A percentile compares a stretch with the other conserved stretches of the same genome.
phyloP scores from a whole-genome alignment of 2,329 filamentous ascomycete species.

The Hirsutella thompsonii region DNA sequence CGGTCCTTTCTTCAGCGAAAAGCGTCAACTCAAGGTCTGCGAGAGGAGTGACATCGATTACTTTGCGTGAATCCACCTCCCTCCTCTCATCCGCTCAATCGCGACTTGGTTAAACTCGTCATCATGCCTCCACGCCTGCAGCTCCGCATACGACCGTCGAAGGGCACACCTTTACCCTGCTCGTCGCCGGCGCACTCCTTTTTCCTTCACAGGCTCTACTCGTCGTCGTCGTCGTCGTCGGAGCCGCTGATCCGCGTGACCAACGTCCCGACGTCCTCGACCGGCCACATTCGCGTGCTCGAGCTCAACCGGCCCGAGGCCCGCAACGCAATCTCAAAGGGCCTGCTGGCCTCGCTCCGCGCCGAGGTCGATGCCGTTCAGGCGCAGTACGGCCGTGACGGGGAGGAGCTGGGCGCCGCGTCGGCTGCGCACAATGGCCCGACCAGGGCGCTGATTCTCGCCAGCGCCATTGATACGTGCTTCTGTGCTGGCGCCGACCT shows the following conservation, averaged over 20 bases:
- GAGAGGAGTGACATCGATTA: too few relatives aligned
- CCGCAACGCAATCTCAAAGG: slow-evolving; percentile 80
- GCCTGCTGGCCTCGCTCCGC: slow-evolving; percentile 59
- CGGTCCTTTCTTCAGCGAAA: too few relatives aligned
- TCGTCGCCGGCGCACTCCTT: slow-evolving; percentile 7
- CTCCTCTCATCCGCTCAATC: neutral
- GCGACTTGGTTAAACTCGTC: neutral
- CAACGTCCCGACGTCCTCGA: slow-evolving; percentile 63
- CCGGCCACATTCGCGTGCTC: slow-evolving; percentile 76
- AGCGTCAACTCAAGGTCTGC: too few relatives aligned
- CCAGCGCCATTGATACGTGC: slow-evolving; percentile 70
- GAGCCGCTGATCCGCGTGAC: slow-evolving; percentile 54
- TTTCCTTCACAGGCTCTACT: slow-evolving; percentile 22
- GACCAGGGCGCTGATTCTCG: slow-evolving; percentile 72
- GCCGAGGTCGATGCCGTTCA: slow-evolving; percentile 62
- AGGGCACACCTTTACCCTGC: too few relatives aligned
- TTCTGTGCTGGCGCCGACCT: slow-evolving; percentile 95
- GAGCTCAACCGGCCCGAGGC: slow-evolving; percentile 75
- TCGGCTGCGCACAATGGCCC: slow-evolving; percentile 33
- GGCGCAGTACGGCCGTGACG: slow-evolving; percentile 41
- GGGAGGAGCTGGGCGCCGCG: slow-evolving; percentile 35
- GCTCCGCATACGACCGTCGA: slow-evolving; percentile 1
- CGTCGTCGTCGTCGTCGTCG: slow-evolving; percentile 33
- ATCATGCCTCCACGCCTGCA: slow-evolving; percentile 20
- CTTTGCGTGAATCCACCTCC: neutral